Evolutionary conservation across 371 early-diverging fungal genomes (phyloP).

Genomic region (Mortierella sp.): DNA sequence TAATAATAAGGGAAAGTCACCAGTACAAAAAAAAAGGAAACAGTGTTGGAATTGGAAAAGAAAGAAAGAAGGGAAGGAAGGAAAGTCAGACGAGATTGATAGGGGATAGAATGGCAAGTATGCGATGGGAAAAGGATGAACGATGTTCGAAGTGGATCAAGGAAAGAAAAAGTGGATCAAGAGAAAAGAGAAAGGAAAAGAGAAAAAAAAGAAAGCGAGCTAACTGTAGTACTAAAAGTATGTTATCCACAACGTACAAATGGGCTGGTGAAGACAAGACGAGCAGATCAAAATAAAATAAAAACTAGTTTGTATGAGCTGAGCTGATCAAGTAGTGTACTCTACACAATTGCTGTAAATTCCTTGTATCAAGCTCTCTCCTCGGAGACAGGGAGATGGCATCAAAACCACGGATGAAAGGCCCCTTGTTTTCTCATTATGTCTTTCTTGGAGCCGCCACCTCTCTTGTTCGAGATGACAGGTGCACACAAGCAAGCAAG

Average conservation of each 20-base stretch:
- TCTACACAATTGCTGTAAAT: background rate
- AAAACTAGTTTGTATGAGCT: background rate
- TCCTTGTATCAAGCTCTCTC: background rate
- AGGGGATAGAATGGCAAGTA: background rate
- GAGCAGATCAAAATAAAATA: background rate
- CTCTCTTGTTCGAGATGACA: constrained; percentile 11
- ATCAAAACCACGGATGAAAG: background rate
- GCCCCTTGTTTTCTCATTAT: background rate
- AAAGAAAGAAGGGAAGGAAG: background rate
- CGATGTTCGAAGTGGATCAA: constrained; percentile 14
- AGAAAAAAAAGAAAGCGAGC: background rate
- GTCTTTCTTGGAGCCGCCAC: background rate
- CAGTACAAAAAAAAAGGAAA: background rate
- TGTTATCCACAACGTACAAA: background rate
- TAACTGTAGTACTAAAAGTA: background rate
- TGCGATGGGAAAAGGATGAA: constrained; percentile 10
- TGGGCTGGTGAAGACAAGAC: background rate
- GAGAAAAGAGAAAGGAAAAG: background rate
- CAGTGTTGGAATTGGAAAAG: background rate
- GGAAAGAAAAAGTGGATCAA: background rate
- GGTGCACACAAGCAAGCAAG: background rate
- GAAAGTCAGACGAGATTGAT: background rate
- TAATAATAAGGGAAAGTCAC: background rate
- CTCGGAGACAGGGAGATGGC: background rate
- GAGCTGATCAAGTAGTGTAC: background rate